Evolutionary conservation across 129 eudicot genomes (phyloP), one percentile per base, ranked within the genome.

Genomic region (Escallonia rubra): DNA sequence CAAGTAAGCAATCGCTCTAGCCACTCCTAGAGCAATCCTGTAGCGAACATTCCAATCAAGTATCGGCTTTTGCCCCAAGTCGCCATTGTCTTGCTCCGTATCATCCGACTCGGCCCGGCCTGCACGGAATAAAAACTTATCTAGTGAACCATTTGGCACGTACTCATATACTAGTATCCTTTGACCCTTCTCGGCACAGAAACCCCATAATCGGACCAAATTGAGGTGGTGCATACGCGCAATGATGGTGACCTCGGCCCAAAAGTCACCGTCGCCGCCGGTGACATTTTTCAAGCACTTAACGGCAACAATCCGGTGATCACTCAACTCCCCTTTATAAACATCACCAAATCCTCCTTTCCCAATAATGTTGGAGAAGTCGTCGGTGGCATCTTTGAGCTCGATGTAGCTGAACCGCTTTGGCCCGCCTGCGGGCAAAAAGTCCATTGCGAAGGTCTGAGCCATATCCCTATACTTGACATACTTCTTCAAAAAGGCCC

Each of bases 141-240:
- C 95, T 6, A 91, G 81, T 10, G 98, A 91, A 7, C 98, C 98
- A 44, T 91, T 91, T 1, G 98, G 89, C 41, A 91, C 96, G n/a
- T 91, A 82, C 80, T 91, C 98, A 40, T 91, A 91, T 7, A 91
- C 93, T 4, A 91, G 75, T 57, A 88, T 85, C 55, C 98, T 76
- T 16, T 79, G 81, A 42, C 96, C 96, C 66, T 88, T 91, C 43
- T 91, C 98, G 7, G 92, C 89, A 59, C 98, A 91, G 73, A 88
- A 91, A 11, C 98, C 98, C 98, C 98, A 91, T 63, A 91, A 66
- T 9, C 95, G 67, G 3, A 91, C 93, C 78, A 91, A 78, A 70
- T 88, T 91, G 50, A 91, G 91, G 74, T 91, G 98, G 78, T 91
- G 98, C 98, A 88, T 91, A 13, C 96, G 78, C 1, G 96, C 96